Conservation (phyloP, 371 early-diverging fungal genomes). For the Amoeboaphelidium occidentale region DNA sequence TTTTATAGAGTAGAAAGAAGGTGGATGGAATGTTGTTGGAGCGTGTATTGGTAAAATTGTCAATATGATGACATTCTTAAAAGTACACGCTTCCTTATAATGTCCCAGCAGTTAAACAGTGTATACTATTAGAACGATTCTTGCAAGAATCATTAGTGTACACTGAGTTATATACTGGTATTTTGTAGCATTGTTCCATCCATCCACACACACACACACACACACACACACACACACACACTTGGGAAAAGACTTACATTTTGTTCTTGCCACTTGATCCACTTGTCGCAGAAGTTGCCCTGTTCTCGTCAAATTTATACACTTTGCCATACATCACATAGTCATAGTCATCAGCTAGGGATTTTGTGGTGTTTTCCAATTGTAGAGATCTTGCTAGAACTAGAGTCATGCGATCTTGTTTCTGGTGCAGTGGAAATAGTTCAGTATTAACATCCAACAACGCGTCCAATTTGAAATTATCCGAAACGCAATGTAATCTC, state of each 20-base stretch:
- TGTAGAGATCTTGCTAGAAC: conserved; percentile 51
- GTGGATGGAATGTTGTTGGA: background rate
- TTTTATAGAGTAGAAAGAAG: background rate
- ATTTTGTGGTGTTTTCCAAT: conserved; percentile 18
- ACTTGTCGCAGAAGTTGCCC: too few species aligned
- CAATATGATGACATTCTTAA: background rate
- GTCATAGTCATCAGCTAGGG: conserved; percentile 78
- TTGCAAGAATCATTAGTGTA: background rate
- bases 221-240: background rate
- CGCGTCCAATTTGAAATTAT: conserved; percentile 67
- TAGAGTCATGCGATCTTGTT: conserved; percentile 60
- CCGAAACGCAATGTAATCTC: conserved; percentile 53
- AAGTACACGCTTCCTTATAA: background rate
- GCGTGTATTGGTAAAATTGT: conserved; percentile 1
- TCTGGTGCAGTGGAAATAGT: conserved; percentile 57
- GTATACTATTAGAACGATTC: background rate
- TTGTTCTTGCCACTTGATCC: conserved; percentile 9
- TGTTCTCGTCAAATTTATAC: conserved; percentile 68
- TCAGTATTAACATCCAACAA: conserved; percentile 77
- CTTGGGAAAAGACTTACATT: conserved; percentile 29
- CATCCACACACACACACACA: background rate
- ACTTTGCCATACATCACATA: conserved; percentile 93
- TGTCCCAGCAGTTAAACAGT: background rate
- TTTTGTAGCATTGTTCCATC: background rate
- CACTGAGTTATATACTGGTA: background rate